A percentile compares a stretch with the other conserved stretches of the same genome.
Conservation (phyloP, 176 grass and related monocot species). For the Phoenix roebelenii region DNA sequence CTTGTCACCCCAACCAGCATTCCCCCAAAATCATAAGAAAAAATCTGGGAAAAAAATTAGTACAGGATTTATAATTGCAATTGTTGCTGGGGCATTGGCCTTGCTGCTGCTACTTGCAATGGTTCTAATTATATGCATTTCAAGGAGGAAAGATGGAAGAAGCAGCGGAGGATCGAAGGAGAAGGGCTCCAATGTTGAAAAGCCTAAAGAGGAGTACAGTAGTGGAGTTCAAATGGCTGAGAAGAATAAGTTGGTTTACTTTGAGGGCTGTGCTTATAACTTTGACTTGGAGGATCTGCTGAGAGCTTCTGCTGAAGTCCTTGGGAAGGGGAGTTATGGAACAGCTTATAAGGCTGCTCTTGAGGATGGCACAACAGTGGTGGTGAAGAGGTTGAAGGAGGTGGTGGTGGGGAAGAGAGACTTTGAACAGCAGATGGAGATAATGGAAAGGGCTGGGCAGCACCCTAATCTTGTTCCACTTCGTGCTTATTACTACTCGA, state of each 20-base stretch:
- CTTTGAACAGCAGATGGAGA: slow-evolving; percentile 96
- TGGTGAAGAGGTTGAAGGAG: slow-evolving; percentile 94
- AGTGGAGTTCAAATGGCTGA: slow-evolving; percentile 81
- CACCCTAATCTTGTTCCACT: slow-evolving; percentile 57
- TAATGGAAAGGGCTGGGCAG: slow-evolving; percentile 61
- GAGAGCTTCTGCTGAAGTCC: slow-evolving; percentile 89
- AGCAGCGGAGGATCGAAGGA: slow-evolving; percentile 26
- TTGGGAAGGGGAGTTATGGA: slow-evolving; percentile 91
- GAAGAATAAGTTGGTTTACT: slow-evolving; percentile 91
- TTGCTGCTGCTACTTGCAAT: slow-evolving; percentile 53
- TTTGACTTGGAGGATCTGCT: slow-evolving; percentile 94
- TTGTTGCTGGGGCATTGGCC: slow-evolving; percentile 43
- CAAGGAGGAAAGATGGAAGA: slow-evolving; percentile 55
- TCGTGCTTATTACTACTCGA: slow-evolving; percentile 96
- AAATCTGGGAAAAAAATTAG: slow-evolving; percentile 34
- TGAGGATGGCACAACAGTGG: slow-evolving; percentile 69
- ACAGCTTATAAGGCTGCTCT: slow-evolving; percentile 89
- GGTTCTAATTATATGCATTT: slow-evolving; percentile 48
- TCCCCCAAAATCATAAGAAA: slow-evolving; percentile 28
- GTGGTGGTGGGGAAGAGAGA: slow-evolving; percentile 81
- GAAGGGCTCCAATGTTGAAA: slow-evolving; percentile 30
- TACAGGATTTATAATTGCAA: slow-evolving; percentile 52
- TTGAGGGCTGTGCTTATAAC: slow-evolving; percentile 79
- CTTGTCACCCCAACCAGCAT: slow-evolving; percentile 27
- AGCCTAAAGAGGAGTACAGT: slow-evolving; percentile 65